Conservation (phyloP, 2,329 filamentous ascomycete genomes). For the Colletotrichum sp. region DNA sequence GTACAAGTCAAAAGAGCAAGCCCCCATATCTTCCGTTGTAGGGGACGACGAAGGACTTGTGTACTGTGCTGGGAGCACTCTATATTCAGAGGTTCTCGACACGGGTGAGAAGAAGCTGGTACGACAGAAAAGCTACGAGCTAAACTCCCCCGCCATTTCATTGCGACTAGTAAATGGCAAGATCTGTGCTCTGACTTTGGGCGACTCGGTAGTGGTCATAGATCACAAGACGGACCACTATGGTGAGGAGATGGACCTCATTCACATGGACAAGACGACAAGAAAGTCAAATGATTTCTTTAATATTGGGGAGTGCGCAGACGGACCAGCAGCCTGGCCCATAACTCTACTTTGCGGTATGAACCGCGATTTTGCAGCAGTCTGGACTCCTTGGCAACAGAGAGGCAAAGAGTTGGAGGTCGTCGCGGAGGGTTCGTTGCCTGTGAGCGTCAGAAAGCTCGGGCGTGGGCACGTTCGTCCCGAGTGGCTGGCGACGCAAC, state of each 20-base stretch:
- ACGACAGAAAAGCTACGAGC: conserved; percentile 46
- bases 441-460: conserved; percentile 62
- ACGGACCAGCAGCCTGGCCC: conserved; percentile 34
- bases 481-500: conserved; percentile 45
- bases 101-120: conserved; percentile 55
- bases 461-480: conserved; percentile 58
- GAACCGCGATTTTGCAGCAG: conserved; percentile 50
- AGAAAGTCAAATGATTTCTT: conserved; percentile 52
- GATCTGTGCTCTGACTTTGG: conserved; percentile 55
- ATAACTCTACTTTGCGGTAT: conserved; percentile 54
- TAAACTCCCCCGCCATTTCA: conserved; percentile 59
- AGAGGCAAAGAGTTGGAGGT: conserved; percentile 46
- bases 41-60: conserved; percentile 62
- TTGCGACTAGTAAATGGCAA: conserved; percentile 53
- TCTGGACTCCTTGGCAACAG: conserved; percentile 54
- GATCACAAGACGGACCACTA: conserved; percentile 47
- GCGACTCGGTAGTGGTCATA: conserved; percentile 62
- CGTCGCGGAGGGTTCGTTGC: conserved; percentile 63
- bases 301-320: conserved; percentile 42
- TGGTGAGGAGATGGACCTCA: conserved; percentile 37
- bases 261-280: conserved; percentile 52
- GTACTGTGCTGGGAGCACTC: conserved; percentile 54
- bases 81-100: conserved; percentile 65
- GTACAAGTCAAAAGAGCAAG: conserved; percentile 21
- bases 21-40: conserved; percentile 61